These are phyloP conservation scores for Neopestalotiopsis sp. DNA, from an alignment of 2,329 filamentous ascomycete genomes.

Conservation along the genomic window DNA sequence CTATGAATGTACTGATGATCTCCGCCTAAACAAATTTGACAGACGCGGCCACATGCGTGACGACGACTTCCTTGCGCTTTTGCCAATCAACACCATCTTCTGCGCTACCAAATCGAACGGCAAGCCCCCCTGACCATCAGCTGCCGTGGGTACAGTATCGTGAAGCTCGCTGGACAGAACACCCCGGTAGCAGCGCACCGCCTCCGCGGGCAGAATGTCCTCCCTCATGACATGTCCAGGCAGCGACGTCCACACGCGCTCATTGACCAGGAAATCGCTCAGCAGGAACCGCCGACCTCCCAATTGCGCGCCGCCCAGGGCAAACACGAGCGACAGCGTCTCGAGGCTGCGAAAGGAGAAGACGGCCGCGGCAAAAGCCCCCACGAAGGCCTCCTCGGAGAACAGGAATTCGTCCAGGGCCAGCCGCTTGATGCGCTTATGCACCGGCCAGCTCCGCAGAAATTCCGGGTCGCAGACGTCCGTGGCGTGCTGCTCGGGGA, in stretches of 20 bases:
- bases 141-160: neutral
- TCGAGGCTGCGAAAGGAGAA: neutral
- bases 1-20: neutral
- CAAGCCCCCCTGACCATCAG: neutral
- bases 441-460: neutral
- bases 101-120: neutral
- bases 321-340: neutral
- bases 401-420: conserved; percentile 6
- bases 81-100: neutral
- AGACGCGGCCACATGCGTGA: neutral
- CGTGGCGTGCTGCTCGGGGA: neutral
- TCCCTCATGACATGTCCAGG: neutral
- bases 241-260: neutral
- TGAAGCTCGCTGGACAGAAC: neutral
- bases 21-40: neutral
- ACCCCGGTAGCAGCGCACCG: neutral
- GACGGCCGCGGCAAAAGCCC: neutral
- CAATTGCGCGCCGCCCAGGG: neutral
- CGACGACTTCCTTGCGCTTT: neutral
- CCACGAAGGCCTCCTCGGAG: neutral
- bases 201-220: neutral
- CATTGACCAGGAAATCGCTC: neutral
- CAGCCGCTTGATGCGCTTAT: neutral
- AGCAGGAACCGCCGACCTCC: neutral
- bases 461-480: conserved; percentile 1